Conservation (phyloP, 495 filamentous ascomycete genomes). For the Trichoderma gamsii region DNA sequence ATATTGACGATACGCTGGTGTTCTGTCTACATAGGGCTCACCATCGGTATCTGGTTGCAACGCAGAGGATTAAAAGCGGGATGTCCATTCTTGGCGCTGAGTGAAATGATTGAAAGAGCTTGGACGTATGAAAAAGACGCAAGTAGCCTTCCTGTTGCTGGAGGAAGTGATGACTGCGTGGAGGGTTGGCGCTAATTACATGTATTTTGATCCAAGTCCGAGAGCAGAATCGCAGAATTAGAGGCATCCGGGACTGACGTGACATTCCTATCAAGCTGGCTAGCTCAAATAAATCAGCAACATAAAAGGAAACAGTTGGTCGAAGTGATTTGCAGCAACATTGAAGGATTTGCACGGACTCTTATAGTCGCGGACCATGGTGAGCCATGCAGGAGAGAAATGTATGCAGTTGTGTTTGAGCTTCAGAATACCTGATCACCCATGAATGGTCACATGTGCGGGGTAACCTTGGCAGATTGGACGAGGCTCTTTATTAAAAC, state of each 20-base stretch:
- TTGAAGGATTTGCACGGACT: neutral
- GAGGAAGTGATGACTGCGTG: neutral
- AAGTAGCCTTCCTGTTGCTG: neutral
- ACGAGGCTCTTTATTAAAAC: neutral
- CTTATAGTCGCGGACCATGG: neutral
- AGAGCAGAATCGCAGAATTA: neutral
- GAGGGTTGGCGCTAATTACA: neutral
- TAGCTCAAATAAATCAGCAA: neutral
- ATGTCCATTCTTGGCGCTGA: neutral
- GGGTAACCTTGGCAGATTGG: neutral
- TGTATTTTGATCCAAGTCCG: neutral
- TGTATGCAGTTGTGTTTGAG: neutral
- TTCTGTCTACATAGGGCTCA: conserved; percentile 30
- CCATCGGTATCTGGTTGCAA: conserved; percentile 66
- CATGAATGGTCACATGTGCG: neutral
- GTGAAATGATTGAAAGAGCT: neutral
- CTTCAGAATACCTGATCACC: neutral
- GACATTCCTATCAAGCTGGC: neutral
- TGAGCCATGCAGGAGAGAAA: neutral
- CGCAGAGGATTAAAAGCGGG: conserved; percentile 24
- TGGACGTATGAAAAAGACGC: neutral
- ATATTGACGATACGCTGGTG: neutral
- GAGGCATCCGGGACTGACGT: neutral
- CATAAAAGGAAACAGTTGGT: neutral
- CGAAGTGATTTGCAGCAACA: neutral